Base-by-base conservation (phyloP, 352 stramenopile species). In the Globisporangium emineosum region DNA sequence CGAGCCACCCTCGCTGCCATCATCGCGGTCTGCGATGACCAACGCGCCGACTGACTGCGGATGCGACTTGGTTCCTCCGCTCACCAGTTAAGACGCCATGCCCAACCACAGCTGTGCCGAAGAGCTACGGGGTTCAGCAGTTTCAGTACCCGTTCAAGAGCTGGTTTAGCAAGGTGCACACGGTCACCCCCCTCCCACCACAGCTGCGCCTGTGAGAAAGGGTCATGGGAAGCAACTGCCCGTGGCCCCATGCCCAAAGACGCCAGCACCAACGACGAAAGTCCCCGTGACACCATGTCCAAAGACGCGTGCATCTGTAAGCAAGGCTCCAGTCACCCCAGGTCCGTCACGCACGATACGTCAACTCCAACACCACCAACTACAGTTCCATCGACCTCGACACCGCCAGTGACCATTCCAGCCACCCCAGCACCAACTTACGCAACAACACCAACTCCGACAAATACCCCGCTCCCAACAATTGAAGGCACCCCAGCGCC, bases 1-100 rank as follows among this genome's bases (percentile, higher is more conserved):
- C 55, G 55, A 23, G 33, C 37, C 35, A 29, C 35, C 12, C 15
- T 62, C 37, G 37, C 25, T 0, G 19, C 56, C 5, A 10, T 27
- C 21, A 52, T 62, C 6, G 35, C 35, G 42, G 23, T 50, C 27
- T 13, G 9, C 37, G 21, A 49, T 64, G 47, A 25, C 29, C 5
- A 64, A 43, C 19, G 25, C 47, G 43, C 58, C 58, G n/a, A n/a
- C n/a, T n/a, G 13, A 23, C 27, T 15, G 21, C 37, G 15, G 56
- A 62, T 13, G 37, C 35, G 52, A 30, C 21, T 19, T 45, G 52
- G 30, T 58, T 58, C 30, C 45, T 62, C 37, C 15, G 37, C 35
- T 29, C 23, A 6, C 21, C 13, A 33, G 15, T 15, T 2, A 35
- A 21, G 19, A 53, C 21, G 37, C 37, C 56, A 7, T 52, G 37